Percentiles rank a stretch among this genome's conserved stretches.
These are phyloP conservation scores for Ailanthus altissimus DNA, from an alignment of 345 rosid genomes.

Conservation along the genomic window DNA sequence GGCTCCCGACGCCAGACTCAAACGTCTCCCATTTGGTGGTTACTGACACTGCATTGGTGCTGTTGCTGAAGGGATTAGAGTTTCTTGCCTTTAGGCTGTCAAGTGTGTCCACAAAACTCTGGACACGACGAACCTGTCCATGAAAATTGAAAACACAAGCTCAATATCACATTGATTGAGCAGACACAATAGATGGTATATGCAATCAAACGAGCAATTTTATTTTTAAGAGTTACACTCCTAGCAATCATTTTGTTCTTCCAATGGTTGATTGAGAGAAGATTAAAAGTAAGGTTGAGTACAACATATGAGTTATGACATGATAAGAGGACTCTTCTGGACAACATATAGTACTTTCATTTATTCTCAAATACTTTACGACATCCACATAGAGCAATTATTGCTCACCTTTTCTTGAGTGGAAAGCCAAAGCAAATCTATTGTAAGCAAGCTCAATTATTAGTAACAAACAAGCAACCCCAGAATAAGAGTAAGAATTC, in stretches of 20 bases:
- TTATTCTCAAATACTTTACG: not conserved
- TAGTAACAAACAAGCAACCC: not conserved
- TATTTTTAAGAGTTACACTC: not conserved
- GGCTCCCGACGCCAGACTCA: conserved; percentile 37
- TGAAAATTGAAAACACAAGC: not conserved
- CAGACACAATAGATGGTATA: not conserved
- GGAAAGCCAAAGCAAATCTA: not conserved
- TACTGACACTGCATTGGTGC: conserved; percentile 29
- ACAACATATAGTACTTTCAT: not conserved
- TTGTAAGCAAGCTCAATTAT: conserved; percentile 15
- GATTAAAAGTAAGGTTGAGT: not conserved
- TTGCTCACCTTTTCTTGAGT: conserved; percentile 7
- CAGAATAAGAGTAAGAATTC: not conserved
- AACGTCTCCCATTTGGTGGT: conserved; percentile 38
- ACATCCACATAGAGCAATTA: not conserved
- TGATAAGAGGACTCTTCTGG: conserved; percentile 9
- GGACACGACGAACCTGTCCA: conserved; percentile 43
- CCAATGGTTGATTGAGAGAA: not conserved
- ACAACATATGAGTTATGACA: conserved; percentile 15
- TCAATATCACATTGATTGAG: not conserved
- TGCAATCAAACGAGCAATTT: not conserved
- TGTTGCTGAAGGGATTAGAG: conserved; percentile 22
- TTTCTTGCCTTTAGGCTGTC: conserved; percentile 46
- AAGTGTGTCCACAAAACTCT: conserved; percentile 40
- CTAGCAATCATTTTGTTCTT: not conserved